Conservation (phyloP, 2,329 filamentous ascomycete genomes). For the Plenodomus lindquistii region DNA sequence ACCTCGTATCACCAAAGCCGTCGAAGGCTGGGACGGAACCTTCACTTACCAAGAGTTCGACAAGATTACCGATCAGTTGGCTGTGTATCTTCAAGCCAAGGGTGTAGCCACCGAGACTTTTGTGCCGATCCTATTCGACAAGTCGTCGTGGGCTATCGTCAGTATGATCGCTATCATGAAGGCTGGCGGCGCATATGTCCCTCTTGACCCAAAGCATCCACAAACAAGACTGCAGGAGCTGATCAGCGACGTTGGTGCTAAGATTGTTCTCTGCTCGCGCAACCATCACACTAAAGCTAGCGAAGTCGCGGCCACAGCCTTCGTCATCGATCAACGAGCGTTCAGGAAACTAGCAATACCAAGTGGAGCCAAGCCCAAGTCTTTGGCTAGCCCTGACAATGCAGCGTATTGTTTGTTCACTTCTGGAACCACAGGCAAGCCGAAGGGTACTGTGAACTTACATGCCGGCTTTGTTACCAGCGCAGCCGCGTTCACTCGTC, state of each 20-base stretch:
- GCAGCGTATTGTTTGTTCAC: conserved; percentile 66
- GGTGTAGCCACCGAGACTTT: conserved; percentile 35
- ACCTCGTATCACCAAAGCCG: conserved; percentile 33
- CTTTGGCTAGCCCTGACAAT: conserved; percentile 46
- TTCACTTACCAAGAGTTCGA: conserved; percentile 42
- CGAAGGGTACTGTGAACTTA: conserved; percentile 66
- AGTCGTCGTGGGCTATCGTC: conserved; percentile 37
- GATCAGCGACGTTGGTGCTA: conserved; percentile 33
- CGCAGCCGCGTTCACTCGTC: conserved; percentile 30
- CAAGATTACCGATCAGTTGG: conserved; percentile 32
- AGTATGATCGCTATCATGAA: conserved; percentile 45
- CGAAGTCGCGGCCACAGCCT: conserved; percentile 25
- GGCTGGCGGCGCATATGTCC: conserved; percentile 43
- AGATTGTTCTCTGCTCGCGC: conserved; percentile 34
- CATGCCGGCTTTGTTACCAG: conserved; percentile 62
- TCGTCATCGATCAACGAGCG: conserved; percentile 46
- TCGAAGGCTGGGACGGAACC: conserved; percentile 35
- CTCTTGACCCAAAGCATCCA: conserved; percentile 45
- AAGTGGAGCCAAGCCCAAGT: conserved; percentile 44
- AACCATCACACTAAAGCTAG: conserved; percentile 21
- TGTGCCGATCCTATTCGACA: conserved; percentile 45
- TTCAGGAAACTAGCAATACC: conserved; percentile 38
- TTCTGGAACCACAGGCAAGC: conserved; percentile 46
- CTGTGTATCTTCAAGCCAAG: conserved; percentile 26
- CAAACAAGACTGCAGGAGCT: conserved; percentile 43